Evolutionary conservation across 2,329 filamentous ascomycete species (phyloP), one percentile per base, ranked within the genome.

Genomic region (Aspergillus caelatus): DNA sequence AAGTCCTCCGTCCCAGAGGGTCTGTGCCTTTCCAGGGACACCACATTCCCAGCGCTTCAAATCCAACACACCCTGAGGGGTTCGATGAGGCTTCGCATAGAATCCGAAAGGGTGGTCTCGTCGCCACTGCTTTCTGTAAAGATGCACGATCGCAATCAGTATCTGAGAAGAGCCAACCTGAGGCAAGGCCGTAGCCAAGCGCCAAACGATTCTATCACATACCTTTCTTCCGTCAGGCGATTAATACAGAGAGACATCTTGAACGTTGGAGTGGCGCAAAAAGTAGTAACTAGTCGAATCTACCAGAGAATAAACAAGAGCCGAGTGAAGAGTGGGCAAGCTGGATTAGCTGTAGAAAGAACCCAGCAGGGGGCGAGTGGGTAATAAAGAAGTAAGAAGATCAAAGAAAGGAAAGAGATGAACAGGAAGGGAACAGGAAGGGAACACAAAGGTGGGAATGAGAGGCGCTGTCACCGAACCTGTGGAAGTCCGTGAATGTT

Each of bases 71-170:
- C 93, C 94, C 69, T 92, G 86, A 21, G 89, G 79, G 67, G 88
- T 94, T 71, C 94, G 91, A 66, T 89, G 84, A 14, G 96, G 95
- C 75, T 94, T 92, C 28, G 95, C 95, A 79, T 91, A 97, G 83
- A 99, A 99, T 65, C 95, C 95, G 75, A 99, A 99, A 0, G 96
- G 96, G 75, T 99, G 95, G 72, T 99, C 94, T 76, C 90, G 90
- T 69, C 95, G 89, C 95, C 95, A 99, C 82, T 97, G 93, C 82
- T 97, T 98, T 67, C 94, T 97, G 71, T 48, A 57, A n/a, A 46
- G 67, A 61, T 48, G 55, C 53, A 48, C 46, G 50, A 62, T 64
- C 63, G 62, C 67, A 58, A 65, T 68, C 50, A 61, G 58, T 50
- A 59, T 41, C 9, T 50, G 46, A 21, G 23, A 59, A 32, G 26